Base-by-base conservation (phyloP, 2,329 filamentous ascomycete genomes). In the Leptosphaerulina australis region DNA sequence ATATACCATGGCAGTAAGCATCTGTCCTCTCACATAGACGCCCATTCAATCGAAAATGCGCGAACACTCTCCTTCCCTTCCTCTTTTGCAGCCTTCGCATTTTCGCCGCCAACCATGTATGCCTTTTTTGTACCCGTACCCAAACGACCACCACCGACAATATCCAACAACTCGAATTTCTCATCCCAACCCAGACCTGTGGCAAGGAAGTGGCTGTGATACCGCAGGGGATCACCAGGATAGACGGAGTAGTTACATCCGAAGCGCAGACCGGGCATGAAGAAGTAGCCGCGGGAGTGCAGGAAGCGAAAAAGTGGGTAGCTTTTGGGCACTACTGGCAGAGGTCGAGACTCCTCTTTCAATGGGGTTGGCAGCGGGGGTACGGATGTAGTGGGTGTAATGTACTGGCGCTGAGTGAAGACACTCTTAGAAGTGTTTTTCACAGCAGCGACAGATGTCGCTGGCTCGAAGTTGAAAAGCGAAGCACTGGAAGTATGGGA, bases 91-190 rank as follows among this genome's bases (percentile, higher is more conserved):
- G 44, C 49, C 22, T 54, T 53, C 4, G 20, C 50, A 31, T 67
- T 69, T 62, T 83, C 79, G 0, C 90, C 91, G 5, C 92, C 93
- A 49, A 99, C 81, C 44, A 99, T 76, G 64, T 91, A 97, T 0
- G 90, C 90, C 75, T 99, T 99, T 80, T 99, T 99, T 15, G 97
- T 94, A 39, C 90, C 90, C 2, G 94, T 97, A 0, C 92, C 94
- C 56, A 99, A 74, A 60, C 94, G 82, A 4, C 94, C 94, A 6
- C 91, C 91, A 15, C 86, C 88, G 12, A 97, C 87, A 11, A 99
- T 77, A 59, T 96, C 89, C 60, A 97, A 81, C 65, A 97, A 78
- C 28, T 88, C 83, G 48, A 99, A 87, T 61, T 91, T 85, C 64
- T 96, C 84, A 53, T 97, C 86, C 91, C 91, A 97, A n/a, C 80